A percentile compares a stretch with the other conserved stretches of the same genome.
These are phyloP conservation scores for Euphorbia schlechtendalii DNA, from an alignment of 441 rosid species.

Conservation along the genomic window DNA sequence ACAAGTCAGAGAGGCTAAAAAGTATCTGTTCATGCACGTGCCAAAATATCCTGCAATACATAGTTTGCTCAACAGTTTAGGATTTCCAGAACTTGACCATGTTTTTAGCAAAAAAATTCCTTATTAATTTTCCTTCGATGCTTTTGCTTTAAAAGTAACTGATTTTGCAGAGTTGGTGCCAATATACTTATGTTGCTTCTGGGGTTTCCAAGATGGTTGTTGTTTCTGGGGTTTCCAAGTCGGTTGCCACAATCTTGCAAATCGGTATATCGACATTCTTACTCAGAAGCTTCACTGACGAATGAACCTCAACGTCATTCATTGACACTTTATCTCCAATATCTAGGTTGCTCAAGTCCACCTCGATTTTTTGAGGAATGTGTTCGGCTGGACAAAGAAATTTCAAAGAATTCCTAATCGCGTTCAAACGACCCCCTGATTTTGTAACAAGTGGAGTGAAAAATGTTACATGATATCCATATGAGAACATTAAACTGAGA, in stretches of 20 bases:
- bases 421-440: constrained; percentile 59
- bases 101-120: background rate
- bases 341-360: constrained; percentile 75
- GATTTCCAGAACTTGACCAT: constrained; percentile 7
- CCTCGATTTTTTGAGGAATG: constrained; percentile 77
- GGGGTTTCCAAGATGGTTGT: no score
- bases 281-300: constrained; percentile 67
- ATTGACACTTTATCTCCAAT: constrained; percentile 60
- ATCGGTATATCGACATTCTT: constrained; percentile 61
- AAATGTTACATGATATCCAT: background rate
- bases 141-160: background rate
- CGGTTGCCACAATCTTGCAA: constrained; percentile 59
- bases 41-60: background rate
- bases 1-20: background rate
- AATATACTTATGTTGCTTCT: constrained; percentile 25
- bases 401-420: constrained; percentile 44
- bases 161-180: constrained; percentile 13
- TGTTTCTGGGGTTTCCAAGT: constrained; percentile 26
- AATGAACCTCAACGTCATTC: constrained; percentile 55
- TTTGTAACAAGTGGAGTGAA: constrained; percentile 16
- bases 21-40: background rate
- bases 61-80: background rate
- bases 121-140: constrained; percentile 16
- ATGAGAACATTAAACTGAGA: background rate
- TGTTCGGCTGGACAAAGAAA: constrained; percentile 63